A percentile compares a stretch with the other conserved stretches of the same genome.
Evolutionary conservation across 2,329 filamentous ascomycete species (phyloP).

Genomic region (Talaromyces marneffei): DNA sequence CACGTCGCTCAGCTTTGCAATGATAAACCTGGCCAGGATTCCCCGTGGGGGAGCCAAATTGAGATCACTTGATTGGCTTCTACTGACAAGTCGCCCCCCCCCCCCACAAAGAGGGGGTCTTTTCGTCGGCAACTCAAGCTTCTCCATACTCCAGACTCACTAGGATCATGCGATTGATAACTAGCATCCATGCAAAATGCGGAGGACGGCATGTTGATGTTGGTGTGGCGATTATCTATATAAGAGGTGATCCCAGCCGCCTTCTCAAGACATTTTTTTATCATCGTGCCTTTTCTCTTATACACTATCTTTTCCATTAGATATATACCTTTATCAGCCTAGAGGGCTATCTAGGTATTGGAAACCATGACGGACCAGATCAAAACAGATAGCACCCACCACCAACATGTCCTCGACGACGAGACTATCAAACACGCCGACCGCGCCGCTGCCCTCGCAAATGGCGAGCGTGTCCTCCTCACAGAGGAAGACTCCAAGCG

Average conservation of each 20-base stretch:
- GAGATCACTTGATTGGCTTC: not conserved
- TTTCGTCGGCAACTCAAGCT: not conserved
- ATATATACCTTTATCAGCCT: not conserved
- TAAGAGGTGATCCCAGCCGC: not conserved
- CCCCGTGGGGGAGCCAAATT: not conserved
- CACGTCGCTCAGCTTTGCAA: not conserved
- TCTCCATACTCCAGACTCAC: slow-evolving; percentile 1
- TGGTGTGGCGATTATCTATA: slow-evolving; percentile 1
- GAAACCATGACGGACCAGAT: not conserved
- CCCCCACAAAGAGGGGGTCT: not conserved
- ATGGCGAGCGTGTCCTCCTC: slow-evolving; percentile 15
- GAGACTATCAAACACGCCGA: slow-evolving; percentile 10
- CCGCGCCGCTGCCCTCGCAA: slow-evolving; percentile 9
- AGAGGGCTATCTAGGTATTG: not conserved
- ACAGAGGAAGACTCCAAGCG: slow-evolving; percentile 43
- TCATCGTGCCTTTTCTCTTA: not conserved
- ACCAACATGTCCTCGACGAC: not conserved
- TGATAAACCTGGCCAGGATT: not conserved
- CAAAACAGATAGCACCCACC: not conserved
- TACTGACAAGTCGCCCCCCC: not conserved
- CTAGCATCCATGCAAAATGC: not conserved
- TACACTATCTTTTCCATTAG: not conserved
- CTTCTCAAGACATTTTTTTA: not conserved
- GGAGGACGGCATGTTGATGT: not conserved
- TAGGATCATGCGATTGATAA: not conserved